Percentiles rank a stretch among this genome's conserved stretches.
Evolutionary conservation across 305 asterid genomes (phyloP).

Genomic region (Solanum hybrid): DNA sequence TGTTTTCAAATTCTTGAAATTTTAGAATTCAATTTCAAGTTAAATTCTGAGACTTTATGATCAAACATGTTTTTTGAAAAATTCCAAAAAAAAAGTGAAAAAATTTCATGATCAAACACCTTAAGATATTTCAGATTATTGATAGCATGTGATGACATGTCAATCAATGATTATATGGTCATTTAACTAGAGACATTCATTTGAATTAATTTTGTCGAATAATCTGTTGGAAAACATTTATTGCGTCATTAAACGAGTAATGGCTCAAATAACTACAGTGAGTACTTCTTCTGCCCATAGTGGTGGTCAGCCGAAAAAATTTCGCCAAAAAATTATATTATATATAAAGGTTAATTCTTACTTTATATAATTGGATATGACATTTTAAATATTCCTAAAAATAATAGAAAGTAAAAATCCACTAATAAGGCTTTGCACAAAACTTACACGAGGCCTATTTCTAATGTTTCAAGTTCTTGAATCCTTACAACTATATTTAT

Average conservation of each 20-base stretch:
- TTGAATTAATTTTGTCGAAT: background rate
- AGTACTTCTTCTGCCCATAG: background rate
- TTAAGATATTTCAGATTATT: too few species aligned
- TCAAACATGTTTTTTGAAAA: too few species aligned
- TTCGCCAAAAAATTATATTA: too few species aligned
- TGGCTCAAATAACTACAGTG: background rate
- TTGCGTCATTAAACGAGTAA: background rate
- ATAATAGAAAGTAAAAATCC: background rate
- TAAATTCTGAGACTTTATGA: too few species aligned
- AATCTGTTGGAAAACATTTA: background rate
- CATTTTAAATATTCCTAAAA: background rate
- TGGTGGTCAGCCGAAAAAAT: background rate
- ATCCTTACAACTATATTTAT: background rate
- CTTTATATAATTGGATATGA: background rate
- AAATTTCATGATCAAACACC: background rate
- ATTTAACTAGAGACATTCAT: background rate
- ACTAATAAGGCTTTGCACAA: background rate
- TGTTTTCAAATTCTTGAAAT: background rate
- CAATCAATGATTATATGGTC: background rate
- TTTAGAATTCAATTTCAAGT: background rate
- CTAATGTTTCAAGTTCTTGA: background rate
- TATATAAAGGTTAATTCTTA: too few species aligned
- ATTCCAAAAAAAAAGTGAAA: too few species aligned
- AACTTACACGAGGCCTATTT: background rate
- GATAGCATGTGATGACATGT: background rate